A percentile compares a stretch with the other conserved stretches of the same genome.
Conservation (phyloP, 345 rosid species). For the Acer campestre region DNA sequence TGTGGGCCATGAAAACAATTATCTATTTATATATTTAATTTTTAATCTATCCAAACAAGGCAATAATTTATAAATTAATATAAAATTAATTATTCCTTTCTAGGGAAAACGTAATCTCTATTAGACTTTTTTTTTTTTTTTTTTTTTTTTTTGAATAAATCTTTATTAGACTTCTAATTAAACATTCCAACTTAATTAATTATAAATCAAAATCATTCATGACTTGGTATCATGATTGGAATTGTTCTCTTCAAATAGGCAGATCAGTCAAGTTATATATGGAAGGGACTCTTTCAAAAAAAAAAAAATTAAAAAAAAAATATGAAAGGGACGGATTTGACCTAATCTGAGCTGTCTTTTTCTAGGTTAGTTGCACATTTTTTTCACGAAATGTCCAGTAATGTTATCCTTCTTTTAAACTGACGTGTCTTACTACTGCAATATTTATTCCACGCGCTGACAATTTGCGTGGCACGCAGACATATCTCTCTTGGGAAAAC, state of each 20-base stretch:
- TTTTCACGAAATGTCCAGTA: background rate
- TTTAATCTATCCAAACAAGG: background rate
- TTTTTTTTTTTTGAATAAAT: too few species aligned
- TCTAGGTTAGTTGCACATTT: background rate
- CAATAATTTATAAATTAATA: background rate
- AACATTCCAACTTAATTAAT: background rate
- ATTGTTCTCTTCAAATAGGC: background rate
- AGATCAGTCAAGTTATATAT: too few species aligned
- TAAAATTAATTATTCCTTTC: background rate
- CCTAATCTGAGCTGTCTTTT: background rate
- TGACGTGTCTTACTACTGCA: background rate
- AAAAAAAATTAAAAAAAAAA: too few species aligned
- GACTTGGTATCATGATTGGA: conserved; percentile 6
- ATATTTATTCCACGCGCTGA: background rate
- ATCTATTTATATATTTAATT: background rate
- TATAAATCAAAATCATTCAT: background rate
- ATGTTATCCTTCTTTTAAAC: background rate
- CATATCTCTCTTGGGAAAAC: too few species aligned
- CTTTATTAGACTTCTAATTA: too few species aligned
- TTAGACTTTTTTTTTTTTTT: background rate
- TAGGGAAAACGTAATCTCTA: background rate
- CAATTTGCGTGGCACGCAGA: background rate
- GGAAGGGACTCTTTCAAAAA: too few species aligned
- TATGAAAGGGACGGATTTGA: background rate
- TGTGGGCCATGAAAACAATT: background rate